Evolutionary conservation across 805 yeast genomes (phyloP).

Genomic region (Lipomyces starkeyi): DNA sequence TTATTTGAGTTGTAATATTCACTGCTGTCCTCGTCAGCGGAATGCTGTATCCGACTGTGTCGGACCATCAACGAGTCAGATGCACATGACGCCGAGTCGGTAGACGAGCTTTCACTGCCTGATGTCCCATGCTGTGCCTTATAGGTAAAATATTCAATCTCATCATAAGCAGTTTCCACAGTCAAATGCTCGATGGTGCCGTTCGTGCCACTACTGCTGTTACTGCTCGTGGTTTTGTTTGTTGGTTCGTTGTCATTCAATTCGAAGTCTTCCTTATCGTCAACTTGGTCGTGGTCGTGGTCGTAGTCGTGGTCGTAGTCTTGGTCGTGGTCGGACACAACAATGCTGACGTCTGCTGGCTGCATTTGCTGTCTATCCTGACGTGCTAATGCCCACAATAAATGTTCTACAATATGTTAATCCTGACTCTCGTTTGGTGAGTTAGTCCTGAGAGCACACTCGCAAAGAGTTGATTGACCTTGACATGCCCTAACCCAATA

Average conservation of each 20-base stretch:
- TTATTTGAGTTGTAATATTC: constrained; percentile 10
- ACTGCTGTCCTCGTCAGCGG: constrained; percentile 11
- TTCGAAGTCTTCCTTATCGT: neutral
- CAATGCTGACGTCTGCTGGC: constrained; percentile 15
- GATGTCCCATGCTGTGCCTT: neutral
- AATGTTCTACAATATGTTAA: neutral
- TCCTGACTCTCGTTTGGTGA: neutral
- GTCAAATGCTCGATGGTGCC: neutral
- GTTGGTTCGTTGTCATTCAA: neutral
- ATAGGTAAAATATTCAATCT: neutral
- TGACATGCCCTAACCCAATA: neutral
- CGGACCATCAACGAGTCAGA: neutral
- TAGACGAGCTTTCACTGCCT: neutral
- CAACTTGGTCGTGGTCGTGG: neutral
- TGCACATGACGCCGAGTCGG: neutral
- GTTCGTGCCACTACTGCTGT: neutral
- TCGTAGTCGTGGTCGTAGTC: too few species aligned
- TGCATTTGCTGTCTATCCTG: neutral
- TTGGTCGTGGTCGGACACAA: constrained; percentile 13
- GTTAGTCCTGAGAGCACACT: neutral
- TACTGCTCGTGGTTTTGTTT: neutral
- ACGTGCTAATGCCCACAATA: neutral
- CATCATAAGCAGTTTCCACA: neutral
- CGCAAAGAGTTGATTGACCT: neutral
- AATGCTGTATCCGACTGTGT: neutral